Conservation (phyloP, 345 rosid species). For the Corymbia maculata region DNA sequence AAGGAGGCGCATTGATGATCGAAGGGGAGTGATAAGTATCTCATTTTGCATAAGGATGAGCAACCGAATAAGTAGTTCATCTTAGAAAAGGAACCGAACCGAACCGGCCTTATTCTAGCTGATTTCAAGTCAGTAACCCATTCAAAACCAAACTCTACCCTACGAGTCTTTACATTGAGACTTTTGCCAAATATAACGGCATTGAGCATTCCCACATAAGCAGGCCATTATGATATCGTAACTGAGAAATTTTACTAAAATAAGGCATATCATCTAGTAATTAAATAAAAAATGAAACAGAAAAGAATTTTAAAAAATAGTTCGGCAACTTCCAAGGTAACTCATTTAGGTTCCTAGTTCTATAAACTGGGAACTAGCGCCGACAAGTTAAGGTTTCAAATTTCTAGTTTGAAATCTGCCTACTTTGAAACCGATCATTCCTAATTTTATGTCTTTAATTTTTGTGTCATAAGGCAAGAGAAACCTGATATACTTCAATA, state of each 20-base stretch:
- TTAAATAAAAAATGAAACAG: neutral
- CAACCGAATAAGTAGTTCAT: neutral
- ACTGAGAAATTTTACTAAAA: neutral
- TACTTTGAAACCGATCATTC: neutral
- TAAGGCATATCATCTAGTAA: neutral
- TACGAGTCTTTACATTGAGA: neutral
- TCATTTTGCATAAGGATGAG: neutral
- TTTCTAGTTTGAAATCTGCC: neutral
- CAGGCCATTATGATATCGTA: neutral
- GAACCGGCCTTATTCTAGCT: neutral
- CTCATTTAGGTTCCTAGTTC: neutral
- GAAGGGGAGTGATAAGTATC: neutral
- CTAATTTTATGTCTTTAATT: too few species aligned
- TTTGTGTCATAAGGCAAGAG: neutral
- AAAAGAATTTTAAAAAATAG: neutral
- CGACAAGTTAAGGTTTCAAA: neutral
- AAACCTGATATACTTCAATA: neutral
- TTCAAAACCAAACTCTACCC: neutral
- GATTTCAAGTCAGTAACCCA: neutral
- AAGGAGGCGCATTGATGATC: neutral
- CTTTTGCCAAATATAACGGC: neutral
- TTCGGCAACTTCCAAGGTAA: rapidly evolving
- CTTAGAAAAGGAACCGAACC: neutral
- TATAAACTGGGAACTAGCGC: neutral
- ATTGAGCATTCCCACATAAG: neutral